These are phyloP conservation scores for Recurvomyces mirabilis DNA, from an alignment of 495 filamentous ascomycete genomes.

Conservation along the genomic window DNA sequence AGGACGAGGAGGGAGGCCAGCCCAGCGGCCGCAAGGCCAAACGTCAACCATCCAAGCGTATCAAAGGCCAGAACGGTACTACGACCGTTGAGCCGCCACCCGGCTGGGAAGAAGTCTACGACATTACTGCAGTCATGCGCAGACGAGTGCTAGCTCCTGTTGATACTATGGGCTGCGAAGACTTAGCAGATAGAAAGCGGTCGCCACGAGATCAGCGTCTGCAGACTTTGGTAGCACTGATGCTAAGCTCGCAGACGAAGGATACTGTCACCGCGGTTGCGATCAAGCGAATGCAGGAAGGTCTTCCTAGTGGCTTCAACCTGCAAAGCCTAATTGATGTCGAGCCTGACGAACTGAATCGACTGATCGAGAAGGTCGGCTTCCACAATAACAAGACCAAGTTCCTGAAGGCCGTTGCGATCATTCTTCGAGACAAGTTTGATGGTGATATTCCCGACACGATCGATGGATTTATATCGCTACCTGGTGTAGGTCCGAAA, in stretches of 20 bases:
- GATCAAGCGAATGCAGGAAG: constrained; percentile 65
- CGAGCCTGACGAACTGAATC: constrained; percentile 56
- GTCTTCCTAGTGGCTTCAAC: constrained; percentile 59
- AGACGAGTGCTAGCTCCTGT: constrained; percentile 66
- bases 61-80: constrained; percentile 44
- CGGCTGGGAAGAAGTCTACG: constrained; percentile 79
- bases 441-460: constrained; percentile 73
- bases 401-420: constrained; percentile 70
- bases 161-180: constrained; percentile 95
- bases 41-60: constrained; percentile 54
- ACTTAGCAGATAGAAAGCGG: constrained; percentile 46
- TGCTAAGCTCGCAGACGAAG: constrained; percentile 96
- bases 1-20: constrained; percentile 11
- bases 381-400: constrained; percentile 96
- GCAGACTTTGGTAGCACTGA: constrained; percentile 82
- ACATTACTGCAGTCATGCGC: constrained; percentile 67
- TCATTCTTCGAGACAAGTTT: constrained; percentile 58
- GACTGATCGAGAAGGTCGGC: constrained; percentile 71
- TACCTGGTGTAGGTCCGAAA: constrained; percentile 92
- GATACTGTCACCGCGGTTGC: constrained; percentile 84
- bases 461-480: constrained; percentile 60
- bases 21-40: constrained; percentile 34
- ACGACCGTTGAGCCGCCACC: constrained; percentile 54
- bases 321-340: constrained; percentile 71
- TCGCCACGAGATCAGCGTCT: constrained; percentile 61